These are phyloP conservation scores for Kazachstania bromeliacearum DNA, from an alignment of 805 yeast genomes.

Conservation along the genomic window DNA sequence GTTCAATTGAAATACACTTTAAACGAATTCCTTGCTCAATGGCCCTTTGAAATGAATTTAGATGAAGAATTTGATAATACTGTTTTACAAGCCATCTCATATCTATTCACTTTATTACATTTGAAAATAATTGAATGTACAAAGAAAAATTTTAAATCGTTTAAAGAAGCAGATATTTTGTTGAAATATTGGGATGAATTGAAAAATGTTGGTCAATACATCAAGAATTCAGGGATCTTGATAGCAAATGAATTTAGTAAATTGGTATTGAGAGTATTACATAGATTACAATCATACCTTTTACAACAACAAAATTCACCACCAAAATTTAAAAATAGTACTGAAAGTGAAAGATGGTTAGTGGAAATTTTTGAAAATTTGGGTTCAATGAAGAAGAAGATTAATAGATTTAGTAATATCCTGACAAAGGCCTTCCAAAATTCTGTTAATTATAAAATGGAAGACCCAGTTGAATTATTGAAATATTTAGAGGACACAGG, in stretches of 20 bases:
- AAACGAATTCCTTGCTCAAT: slow-evolving; percentile 47
- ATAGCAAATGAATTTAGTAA: slow-evolving; percentile 68
- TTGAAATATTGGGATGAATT: slow-evolving; percentile 75
- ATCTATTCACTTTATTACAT: slow-evolving; percentile 60
- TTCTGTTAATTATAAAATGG: slow-evolving; percentile 51
- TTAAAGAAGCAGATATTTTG: slow-evolving; percentile 84
- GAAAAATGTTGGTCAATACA: slow-evolving; percentile 63
- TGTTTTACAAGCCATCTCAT: slow-evolving; percentile 63
- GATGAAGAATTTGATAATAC: slow-evolving; percentile 58
- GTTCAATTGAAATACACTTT: slow-evolving; percentile 63
- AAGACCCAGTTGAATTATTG: slow-evolving; percentile 43
- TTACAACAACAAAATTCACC: slow-evolving; percentile 65
- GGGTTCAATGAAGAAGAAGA: slow-evolving; percentile 70
- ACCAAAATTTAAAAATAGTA: slow-evolving; percentile 31
- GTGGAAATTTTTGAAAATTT: slow-evolving; percentile 57
- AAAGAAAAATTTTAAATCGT: slow-evolving; percentile 62
- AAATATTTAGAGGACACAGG: slow-evolving; percentile 51
- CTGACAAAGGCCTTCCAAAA: slow-evolving; percentile 66
- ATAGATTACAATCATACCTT: slow-evolving; percentile 60
- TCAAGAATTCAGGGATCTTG: slow-evolving; percentile 72
- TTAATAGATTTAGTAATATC: slow-evolving; percentile 64
- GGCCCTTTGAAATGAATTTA: slow-evolving; percentile 60
- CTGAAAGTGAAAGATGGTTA: slow-evolving; percentile 54
- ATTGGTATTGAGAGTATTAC: slow-evolving; percentile 57
- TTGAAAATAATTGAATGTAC: slow-evolving; percentile 74